Evolutionary conservation across 768 basidiomycete species (phyloP).

Genomic region (Mycena polygramma): DNA sequence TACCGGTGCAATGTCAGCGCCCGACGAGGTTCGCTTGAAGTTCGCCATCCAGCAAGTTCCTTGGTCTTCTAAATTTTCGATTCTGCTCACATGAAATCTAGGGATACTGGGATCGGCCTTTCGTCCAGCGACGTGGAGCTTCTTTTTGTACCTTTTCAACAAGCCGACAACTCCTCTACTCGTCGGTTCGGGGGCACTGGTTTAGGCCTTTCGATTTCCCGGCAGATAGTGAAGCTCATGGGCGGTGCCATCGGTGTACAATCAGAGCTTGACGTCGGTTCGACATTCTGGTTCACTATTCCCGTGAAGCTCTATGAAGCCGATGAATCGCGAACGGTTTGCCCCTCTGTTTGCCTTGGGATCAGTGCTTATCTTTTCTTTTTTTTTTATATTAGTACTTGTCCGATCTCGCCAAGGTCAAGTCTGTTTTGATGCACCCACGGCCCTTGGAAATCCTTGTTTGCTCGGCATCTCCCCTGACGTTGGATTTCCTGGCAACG

Average conservation of each 20-base stretch:
- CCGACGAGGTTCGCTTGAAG: constrained; percentile 66
- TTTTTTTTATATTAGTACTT: constrained; percentile 51
- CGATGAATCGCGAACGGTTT: constrained; percentile 70
- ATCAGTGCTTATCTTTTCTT: constrained; percentile 20
- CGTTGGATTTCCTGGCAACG: constrained; percentile 65
- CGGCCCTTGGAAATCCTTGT: constrained; percentile 65
- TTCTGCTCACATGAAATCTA: constrained; percentile 41
- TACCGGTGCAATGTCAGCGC: constrained; percentile 43
- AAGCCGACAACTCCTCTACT: constrained; percentile 84
- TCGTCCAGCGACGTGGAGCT: constrained; percentile 74
- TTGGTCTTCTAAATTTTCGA: constrained; percentile 5
- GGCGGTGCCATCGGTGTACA: constrained; percentile 79
- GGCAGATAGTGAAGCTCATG: constrained; percentile 82
- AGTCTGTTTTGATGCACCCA: constrained; percentile 60
- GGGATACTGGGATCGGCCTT: constrained; percentile 82
- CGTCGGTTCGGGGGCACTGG: constrained; percentile 86
- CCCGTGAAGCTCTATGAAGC: constrained; percentile 71
- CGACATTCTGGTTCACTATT: constrained; percentile 81
- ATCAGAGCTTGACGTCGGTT: constrained; percentile 73
- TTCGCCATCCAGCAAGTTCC: constrained; percentile 71
- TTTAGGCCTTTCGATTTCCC: constrained; percentile 79
- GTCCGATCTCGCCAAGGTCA: constrained; percentile 61
- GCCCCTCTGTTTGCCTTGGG: neutral
- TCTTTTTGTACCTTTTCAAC: constrained; percentile 82
- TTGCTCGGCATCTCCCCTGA: constrained; percentile 66